Conservation (phyloP, 2,329 filamentous ascomycete species). For the Monilinia fructigena region DNA sequence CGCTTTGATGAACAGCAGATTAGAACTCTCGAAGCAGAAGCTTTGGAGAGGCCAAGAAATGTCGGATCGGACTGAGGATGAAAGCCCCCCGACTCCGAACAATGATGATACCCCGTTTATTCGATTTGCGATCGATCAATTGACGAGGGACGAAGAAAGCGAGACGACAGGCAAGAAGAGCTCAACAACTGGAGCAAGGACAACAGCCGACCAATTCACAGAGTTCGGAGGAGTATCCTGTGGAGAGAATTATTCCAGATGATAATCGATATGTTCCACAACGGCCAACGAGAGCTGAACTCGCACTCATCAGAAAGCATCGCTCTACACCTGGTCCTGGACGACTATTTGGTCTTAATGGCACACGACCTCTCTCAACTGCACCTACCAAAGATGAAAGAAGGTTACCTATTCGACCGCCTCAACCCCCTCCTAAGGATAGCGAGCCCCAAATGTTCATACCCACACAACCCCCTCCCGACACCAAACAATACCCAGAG, state of each 20-base stretch:
- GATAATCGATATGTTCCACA: constrained; percentile 41
- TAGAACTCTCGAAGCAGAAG: constrained; percentile 30
- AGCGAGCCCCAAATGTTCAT: constrained; percentile 46
- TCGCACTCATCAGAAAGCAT: constrained; percentile 41
- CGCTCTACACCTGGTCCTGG: constrained; percentile 40
- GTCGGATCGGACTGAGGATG: constrained; percentile 27
- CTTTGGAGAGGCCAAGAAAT: constrained; percentile 30
- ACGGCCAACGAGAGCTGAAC: constrained; percentile 33
- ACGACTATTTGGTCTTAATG: constrained; percentile 37
- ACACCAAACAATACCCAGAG: constrained; percentile 47
- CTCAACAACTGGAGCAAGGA: constrained; percentile 44
- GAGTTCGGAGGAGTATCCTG: constrained; percentile 46
- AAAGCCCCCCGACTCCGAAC: constrained; percentile 47
- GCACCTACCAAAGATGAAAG: constrained; percentile 9
- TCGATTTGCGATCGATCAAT: constrained; percentile 82
- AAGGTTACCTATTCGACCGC: constrained; percentile 8
- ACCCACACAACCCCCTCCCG: constrained; percentile 46
- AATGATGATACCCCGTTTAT: constrained; percentile 86
- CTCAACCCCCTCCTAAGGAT: constrained; percentile 18
- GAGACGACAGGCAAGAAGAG: constrained; percentile 39
- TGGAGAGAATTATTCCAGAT: constrained; percentile 50
- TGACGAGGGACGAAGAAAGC: constrained; percentile 75
- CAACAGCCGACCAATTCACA: constrained; percentile 45
- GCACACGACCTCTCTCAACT: constrained; percentile 36
- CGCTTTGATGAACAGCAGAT: constrained; percentile 38